Base-by-base conservation (phyloP, 2,329 filamentous ascomycete species). In the Phyllosticta citrichinensis region DNA sequence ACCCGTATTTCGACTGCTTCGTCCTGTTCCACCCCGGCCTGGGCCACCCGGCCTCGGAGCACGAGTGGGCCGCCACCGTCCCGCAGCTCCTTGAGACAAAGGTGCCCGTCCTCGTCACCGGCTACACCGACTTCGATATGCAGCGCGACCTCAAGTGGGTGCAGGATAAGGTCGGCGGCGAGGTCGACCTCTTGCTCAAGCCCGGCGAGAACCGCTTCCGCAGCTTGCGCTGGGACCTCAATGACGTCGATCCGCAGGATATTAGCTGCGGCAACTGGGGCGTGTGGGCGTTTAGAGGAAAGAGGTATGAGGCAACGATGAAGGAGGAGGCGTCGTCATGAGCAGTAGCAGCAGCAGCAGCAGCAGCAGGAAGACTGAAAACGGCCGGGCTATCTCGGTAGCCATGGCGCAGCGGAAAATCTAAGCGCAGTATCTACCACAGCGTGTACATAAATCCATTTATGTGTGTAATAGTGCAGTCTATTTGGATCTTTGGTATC, bases 1-100 rank as follows among this genome's bases (percentile, higher is more conserved):
- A 99, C 71, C 94, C 94, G 0, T 99, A 99, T 77, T 96, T 99
- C 74, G 94, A 99, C 79, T 94, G 89, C 74, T 96, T 99, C 71
- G 86, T 99, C 69, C 83, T 97, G 57, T 99, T 97, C 81, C 95
- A 99, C 70, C 95, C 95, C 0, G 95, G 95, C 9, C 82, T 99
- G 19, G 95, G 94, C 12, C 94, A 99, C 73, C 92, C 95, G 0
- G 91, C 92, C 14, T 93, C 88, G 70, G 89, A 89, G 58, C 89
- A 96, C 69, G 94, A 99, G 74, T 99, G 95, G 94, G 83, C 88
- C 62, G 87, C 93, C 68, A 97, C 94, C 0, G 76, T 99, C 8
- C 94, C 94, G 2, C 81, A 91, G 68, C 82, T 99, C 27, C 80
- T 99, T 20, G 92, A 97, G 77, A 99, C 95, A 2, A 99, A 99